phyloP scores from a whole-genome alignment of 78 protist species.

The Cyanophora paradoxa region DNA sequence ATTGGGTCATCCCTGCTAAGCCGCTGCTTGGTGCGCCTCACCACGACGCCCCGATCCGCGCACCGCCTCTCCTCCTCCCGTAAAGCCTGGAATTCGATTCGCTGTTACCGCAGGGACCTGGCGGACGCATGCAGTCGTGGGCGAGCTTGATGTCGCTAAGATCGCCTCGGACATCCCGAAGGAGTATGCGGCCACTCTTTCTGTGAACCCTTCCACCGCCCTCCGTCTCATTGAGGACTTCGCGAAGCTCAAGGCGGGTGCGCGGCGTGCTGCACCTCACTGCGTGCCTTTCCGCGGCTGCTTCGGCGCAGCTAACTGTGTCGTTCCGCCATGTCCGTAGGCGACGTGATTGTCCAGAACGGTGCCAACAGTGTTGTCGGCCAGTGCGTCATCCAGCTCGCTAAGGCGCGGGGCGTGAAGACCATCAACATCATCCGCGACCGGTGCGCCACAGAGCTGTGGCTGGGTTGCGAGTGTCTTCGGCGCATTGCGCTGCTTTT shows the following conservation, averaged over 20 bases:
- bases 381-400: constrained; percentile 62
- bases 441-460: background rate
- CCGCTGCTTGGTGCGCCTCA: constrained; percentile 16
- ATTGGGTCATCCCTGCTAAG: constrained; percentile 54
- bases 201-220: constrained; percentile 84
- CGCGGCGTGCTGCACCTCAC: too few species aligned
- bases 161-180: constrained; percentile 49
- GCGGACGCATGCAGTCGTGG: constrained; percentile 56
- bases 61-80: background rate
- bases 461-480: too few species aligned
- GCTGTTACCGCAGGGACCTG: constrained; percentile 67
- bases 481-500: too few species aligned
- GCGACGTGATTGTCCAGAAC: constrained; percentile 76
- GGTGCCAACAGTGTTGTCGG: constrained; percentile 81
- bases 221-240: constrained; percentile 63
- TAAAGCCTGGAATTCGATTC: too few species aligned
- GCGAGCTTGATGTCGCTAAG: constrained; percentile 33
- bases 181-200: constrained; percentile 44
- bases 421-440: constrained; percentile 65
- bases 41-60: background rate
- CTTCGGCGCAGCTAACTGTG: background rate
- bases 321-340: too few species aligned
- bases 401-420: constrained; percentile 45
- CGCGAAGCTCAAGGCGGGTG: constrained; percentile 49
- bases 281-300: background rate